Percentiles rank a stretch among this genome's conserved stretches.
These are phyloP conservation scores for Candida xiaguanensis DNA, from an alignment of 805 yeast species.

Conservation along the genomic window DNA sequence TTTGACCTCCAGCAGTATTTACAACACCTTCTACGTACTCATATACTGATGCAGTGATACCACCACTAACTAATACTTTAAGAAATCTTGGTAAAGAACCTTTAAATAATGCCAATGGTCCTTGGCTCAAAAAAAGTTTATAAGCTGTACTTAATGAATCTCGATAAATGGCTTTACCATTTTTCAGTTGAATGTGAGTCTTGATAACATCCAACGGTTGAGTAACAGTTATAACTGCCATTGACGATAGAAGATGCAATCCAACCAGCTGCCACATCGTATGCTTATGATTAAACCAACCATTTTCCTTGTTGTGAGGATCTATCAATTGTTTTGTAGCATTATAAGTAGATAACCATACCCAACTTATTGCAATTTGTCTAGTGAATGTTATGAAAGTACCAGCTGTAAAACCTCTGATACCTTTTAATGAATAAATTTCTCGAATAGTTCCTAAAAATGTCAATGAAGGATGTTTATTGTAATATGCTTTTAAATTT, in stretches of 20 bases:
- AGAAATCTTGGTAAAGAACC: slow-evolving; percentile 40
- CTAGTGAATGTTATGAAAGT: slow-evolving; percentile 76
- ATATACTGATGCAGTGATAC: slow-evolving; percentile 38
- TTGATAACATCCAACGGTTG: slow-evolving; percentile 90
- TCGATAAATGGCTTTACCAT: slow-evolving; percentile 53
- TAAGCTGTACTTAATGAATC: slow-evolving; percentile 54
- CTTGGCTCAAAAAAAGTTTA: slow-evolving; percentile 27
- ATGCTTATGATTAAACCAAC: slow-evolving; percentile 45
- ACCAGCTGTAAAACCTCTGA: slow-evolving; percentile 79
- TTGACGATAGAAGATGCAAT: slow-evolving; percentile 53
- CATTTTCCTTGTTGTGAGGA: slow-evolving; percentile 40
- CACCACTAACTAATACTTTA: slow-evolving; percentile 39
- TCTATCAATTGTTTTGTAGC: slow-evolving; percentile 67
- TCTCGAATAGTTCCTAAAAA: slow-evolving; percentile 54
- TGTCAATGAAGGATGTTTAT: slow-evolving; percentile 51
- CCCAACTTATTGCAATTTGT: slow-evolving; percentile 74
- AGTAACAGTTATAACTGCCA: slow-evolving; percentile 70
- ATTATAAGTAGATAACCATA: slow-evolving; percentile 81
- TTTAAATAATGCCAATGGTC: slow-evolving; percentile 27
- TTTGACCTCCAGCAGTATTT: slow-evolving; percentile 26
- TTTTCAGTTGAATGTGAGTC: slow-evolving; percentile 79
- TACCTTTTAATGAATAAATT: slow-evolving; percentile 69
- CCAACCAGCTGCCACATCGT: slow-evolving; percentile 46
- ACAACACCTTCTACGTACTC: slow-evolving; percentile 30
- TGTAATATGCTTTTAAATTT: slow-evolving; percentile 30